These are phyloP conservation scores for Verticillium dahliae DNA, from an alignment of 2,329 filamentous ascomycete genomes.

Conservation along the genomic window DNA sequence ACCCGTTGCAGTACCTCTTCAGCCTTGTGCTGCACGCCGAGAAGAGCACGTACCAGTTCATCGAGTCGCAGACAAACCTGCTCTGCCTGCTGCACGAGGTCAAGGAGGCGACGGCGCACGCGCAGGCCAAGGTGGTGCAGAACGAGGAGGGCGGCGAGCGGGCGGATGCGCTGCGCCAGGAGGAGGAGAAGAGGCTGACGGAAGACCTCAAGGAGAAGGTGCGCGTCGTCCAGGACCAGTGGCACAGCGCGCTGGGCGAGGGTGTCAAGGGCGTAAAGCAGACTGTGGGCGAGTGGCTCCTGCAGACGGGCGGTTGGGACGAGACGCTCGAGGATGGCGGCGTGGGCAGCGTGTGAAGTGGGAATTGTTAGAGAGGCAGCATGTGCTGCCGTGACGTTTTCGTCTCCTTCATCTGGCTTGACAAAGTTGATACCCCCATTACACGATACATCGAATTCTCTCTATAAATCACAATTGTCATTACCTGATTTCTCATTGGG, in stretches of 20 bases:
- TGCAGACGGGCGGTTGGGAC: conserved; percentile 82
- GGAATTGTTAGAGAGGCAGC: neutral
- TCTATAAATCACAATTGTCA: neutral
- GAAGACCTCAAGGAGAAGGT: conserved; percentile 92
- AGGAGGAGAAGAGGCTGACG: conserved; percentile 67
- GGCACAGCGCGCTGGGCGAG: conserved; percentile 79
- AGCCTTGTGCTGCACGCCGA: conserved; percentile 79
- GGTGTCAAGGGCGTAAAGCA: conserved; percentile 67
- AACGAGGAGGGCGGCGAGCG: conserved; percentile 41
- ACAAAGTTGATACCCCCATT: neutral
- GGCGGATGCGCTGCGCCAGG: conserved; percentile 50
- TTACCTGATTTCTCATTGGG: neutral
- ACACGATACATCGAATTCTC: neutral
- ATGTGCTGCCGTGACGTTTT: neutral
- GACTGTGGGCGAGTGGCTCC: conserved; percentile 65
- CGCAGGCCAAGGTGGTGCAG: conserved; percentile 61
- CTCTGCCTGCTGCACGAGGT: conserved; percentile 88
- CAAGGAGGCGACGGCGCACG: conserved; percentile 67
- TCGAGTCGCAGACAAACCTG: conserved; percentile 88
- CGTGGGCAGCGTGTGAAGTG: conserved; percentile 36
- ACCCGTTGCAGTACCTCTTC: conserved; percentile 87
- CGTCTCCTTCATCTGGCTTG: neutral
- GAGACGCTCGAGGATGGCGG: conserved; percentile 60
- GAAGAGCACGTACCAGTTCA: conserved; percentile 93
- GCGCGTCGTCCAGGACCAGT: conserved; percentile 81